Evolutionary conservation across 2,329 filamentous ascomycete species (phyloP), one percentile per base, ranked within the genome.

Genomic region (Knufia petricola): DNA sequence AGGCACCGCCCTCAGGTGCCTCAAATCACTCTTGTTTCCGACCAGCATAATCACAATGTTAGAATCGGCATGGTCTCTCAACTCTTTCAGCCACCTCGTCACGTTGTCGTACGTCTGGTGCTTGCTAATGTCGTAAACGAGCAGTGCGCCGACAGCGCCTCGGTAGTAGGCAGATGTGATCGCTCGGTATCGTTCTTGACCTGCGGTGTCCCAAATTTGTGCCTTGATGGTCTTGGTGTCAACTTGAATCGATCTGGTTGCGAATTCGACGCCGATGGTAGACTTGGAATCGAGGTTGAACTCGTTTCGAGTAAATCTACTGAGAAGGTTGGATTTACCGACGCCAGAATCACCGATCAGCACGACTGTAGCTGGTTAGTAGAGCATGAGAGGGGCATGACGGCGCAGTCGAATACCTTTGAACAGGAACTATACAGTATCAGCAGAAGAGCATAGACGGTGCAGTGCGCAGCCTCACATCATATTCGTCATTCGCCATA

Each of bases 401-500:
- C 36, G 15, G 23, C 46, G 15, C 13, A 32, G 49, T 56, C 61
- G 57, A 46, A 59, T 76, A 94, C 88, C 88, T 85, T 98, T 96
- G 82, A 98, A 98, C 67, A 96, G 87, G 70, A 96, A 96, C 89
- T 95, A 69, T 58, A 44, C 50, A 44, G 24, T 51, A 55, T 49
- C 30, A 17, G 58, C 69, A 19, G 34, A 12, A 57, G 69, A 64
- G 46, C 49, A 39, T 59, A 40, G 23, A 37, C 45, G 41, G 55
- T 44, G 26, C 30, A 24, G 3, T 36, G 36, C 4, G 28, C 13
- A 13, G 32, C 73, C 88, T 78, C 76, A 96, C 90, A 84, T 98
- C 92, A 76, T 98, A 98, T 78, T 98, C 92, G 80, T 98, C 92
- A 83, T 96, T 98, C 66, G 90, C 92, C 92, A 96, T 98, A 71